Percentiles rank a stretch among this genome's conserved stretches.
These are phyloP conservation scores for Kodamaea kaohsiungensis DNA, from an alignment of 805 yeast species.

Conservation along the genomic window DNA sequence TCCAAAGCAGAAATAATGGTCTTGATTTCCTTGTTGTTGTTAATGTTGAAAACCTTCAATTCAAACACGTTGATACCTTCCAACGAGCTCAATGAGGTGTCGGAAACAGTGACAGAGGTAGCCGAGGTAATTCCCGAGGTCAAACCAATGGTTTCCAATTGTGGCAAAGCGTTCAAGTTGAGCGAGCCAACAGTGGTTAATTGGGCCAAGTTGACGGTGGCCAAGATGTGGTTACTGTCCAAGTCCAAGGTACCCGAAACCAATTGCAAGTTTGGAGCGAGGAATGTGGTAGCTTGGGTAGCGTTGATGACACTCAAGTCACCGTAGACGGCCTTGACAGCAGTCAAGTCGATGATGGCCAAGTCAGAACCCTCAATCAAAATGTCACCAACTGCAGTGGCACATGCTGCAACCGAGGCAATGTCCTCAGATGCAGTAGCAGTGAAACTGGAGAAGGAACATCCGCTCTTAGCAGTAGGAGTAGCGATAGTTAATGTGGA, in stretches of 20 bases:
- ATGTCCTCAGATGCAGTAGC: conserved; percentile 81
- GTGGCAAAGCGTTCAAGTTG: conserved; percentile 82
- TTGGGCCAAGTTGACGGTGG: conserved; percentile 70
- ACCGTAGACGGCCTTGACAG: conserved; percentile 78
- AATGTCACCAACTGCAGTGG: conserved; percentile 78
- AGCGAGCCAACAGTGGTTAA: conserved; percentile 82
- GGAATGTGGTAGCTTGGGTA: conserved; percentile 57
- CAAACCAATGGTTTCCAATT: conserved; percentile 70
- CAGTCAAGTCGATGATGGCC: conserved; percentile 67
- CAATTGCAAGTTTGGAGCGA: conserved; percentile 77
- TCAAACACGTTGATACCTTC: conserved; percentile 59
- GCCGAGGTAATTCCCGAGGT: conserved; percentile 69
- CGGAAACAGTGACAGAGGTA: conserved; percentile 66
- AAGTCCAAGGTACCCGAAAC: conserved; percentile 73
- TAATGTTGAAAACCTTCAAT: conserved; percentile 65
- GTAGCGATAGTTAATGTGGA: conserved; percentile 50
- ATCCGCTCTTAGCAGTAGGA: conserved; percentile 60
- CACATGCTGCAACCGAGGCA: conserved; percentile 71
- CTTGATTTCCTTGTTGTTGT: conserved; percentile 84
- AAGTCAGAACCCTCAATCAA: conserved; percentile 60
- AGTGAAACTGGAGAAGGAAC: conserved; percentile 65
- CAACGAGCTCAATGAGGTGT: conserved; percentile 68
- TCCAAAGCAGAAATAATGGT: conserved; percentile 70
- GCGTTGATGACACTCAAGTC: conserved; percentile 67
- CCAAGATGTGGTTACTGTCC: conserved; percentile 62